Conservation (phyloP, 768 basidiomycete genomes). For the Panellus pusillus region DNA sequence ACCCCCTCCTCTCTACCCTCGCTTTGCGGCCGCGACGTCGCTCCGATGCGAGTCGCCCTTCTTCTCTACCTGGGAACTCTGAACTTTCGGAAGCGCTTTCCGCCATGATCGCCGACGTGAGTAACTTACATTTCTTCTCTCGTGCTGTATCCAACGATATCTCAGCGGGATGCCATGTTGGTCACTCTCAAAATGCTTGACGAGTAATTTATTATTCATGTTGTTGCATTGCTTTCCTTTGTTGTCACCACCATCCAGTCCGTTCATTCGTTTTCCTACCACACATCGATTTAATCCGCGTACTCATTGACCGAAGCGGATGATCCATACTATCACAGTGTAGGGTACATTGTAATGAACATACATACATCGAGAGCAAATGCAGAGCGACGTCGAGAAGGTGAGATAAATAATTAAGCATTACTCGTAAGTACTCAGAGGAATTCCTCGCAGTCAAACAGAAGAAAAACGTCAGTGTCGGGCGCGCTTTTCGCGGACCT, state of each 20-base stretch:
- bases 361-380: slow-evolving; percentile 29
- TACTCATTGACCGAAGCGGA: background rate
- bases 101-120: slow-evolving; percentile 48
- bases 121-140: slow-evolving; percentile 22
- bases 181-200: slow-evolving; percentile 46
- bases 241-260: slow-evolving; percentile 11
- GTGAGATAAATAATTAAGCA: slow-evolving; percentile 19
- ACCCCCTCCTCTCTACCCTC: slow-evolving; percentile 9
- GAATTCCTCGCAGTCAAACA: slow-evolving; percentile 33
- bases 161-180: slow-evolving; percentile 45
- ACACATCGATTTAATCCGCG: slow-evolving; percentile 6
- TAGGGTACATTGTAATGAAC: slow-evolving; percentile 27
- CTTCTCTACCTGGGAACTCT: slow-evolving; percentile 45
- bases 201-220: slow-evolving; percentile 19
- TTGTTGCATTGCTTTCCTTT: background rate
- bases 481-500: slow-evolving; percentile 64
- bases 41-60: slow-evolving; percentile 34
- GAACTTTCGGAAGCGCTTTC: slow-evolving; percentile 41
- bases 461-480: slow-evolving; percentile 48
- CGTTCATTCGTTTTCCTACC: too few species aligned
- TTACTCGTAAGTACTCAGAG: slow-evolving; percentile 22
- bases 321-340: slow-evolving; percentile 4
- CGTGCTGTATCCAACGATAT: background rate
- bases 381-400: slow-evolving; percentile 18
- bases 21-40: slow-evolving; percentile 13